Percentiles rank a stretch among this genome's conserved stretches.
Evolutionary conservation across 2,329 filamentous ascomycete species (phyloP).

Genomic region (Neopestalotiopsis sp.): DNA sequence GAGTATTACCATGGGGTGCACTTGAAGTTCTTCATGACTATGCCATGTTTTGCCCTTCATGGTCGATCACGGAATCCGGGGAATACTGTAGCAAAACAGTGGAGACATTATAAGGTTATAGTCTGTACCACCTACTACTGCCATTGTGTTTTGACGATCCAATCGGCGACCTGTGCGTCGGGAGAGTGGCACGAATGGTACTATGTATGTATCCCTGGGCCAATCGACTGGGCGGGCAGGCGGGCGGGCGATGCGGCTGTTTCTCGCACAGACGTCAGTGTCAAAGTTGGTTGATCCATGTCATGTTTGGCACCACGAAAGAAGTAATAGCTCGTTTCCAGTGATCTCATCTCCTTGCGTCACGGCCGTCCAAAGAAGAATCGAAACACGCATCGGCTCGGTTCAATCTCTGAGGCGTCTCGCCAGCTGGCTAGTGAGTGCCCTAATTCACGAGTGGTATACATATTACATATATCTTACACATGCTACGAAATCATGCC

Average conservation of each 20-base stretch:
- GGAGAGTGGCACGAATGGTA: no score
- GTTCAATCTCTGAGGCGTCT: background rate
- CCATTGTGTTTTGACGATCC: background rate
- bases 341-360: background rate
- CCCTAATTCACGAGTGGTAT: background rate
- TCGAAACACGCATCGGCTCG: slow-evolving; percentile 8
- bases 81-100: background rate
- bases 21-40: background rate
- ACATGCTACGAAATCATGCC: no score
- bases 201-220: background rate
- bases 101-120: no score
- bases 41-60: background rate
- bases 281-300: background rate
- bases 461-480: no score
- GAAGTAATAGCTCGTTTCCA: background rate
- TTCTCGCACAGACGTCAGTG: background rate
- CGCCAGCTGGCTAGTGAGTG: background rate
- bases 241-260: background rate
- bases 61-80: background rate
- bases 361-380: background rate
- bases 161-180: background rate
- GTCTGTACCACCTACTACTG: no score
- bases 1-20: no score
- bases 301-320: background rate
- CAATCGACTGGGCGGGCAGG: no score